phyloP scores from a whole-genome alignment of 345 rosid species.

The Euphorbia pulcherrima region DNA sequence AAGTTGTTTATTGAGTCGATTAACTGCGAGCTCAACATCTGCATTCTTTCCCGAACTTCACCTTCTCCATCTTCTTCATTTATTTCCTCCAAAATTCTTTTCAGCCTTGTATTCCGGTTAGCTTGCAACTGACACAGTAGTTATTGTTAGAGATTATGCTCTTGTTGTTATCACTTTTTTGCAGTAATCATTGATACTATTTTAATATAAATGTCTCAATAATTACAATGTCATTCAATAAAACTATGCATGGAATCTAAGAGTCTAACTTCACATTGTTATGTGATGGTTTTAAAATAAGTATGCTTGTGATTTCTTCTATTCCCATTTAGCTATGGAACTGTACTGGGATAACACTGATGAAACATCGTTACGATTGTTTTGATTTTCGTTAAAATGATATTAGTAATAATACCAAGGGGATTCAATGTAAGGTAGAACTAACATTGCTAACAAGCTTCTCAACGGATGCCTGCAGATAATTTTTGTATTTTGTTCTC shows the following conservation, averaged over 20 bases:
- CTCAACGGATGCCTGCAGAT: slow-evolving; percentile 87
- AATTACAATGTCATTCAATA: background rate
- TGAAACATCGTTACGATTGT: background rate
- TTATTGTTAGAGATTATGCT: background rate
- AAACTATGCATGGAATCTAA: background rate
- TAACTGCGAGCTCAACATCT: slow-evolving; percentile 60
- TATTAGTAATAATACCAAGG: background rate
- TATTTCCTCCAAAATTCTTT: slow-evolving; percentile 82
- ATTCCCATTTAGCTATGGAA: background rate
- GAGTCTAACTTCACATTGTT: background rate
- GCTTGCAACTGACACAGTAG: slow-evolving; percentile 58
- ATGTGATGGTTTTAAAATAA: background rate
- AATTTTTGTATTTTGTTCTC: slow-evolving; percentile 90
- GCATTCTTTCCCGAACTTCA: slow-evolving; percentile 89
- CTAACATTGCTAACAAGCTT: slow-evolving; percentile 85
- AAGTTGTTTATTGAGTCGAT: slow-evolving; percentile 68
- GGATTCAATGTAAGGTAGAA: background rate
- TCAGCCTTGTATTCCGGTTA: slow-evolving; percentile 62
- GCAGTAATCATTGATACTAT: too few relatives aligned
- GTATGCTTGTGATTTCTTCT: background rate
- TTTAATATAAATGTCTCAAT: background rate
- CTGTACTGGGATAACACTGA: background rate
- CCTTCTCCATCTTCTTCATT: slow-evolving; percentile 86
- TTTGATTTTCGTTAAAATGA: background rate
- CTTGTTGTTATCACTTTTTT: background rate